Evolutionary conservation across 768 basidiomycete genomes (phyloP), one percentile per base, ranked within the genome.

Genomic region (Scleroderma citrinum): DNA sequence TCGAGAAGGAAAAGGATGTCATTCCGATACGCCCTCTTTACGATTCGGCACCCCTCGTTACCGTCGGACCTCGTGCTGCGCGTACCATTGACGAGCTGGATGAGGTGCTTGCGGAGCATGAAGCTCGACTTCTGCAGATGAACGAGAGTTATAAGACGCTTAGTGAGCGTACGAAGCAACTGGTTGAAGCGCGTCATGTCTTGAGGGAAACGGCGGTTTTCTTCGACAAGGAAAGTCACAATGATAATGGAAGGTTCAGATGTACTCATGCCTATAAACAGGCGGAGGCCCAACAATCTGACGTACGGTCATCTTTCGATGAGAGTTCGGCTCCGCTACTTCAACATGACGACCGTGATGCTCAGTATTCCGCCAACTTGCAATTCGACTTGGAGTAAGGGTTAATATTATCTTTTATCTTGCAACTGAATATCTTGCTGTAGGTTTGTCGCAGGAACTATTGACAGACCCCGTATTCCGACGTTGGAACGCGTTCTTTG

Each of bases 401-500:
- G 8, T 16, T 30, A 7, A 46, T 30, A 46, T 34, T 50, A 23
- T 4, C 32, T 16, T 8, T 29, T 46, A 23, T 48, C 19, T 5
- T 1, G 5, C 43, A 20, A 30, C 47, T 7, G 14, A 54, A 12
- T 56, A n/a, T 23, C 26, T 12, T 51, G 3, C n/a, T 11, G 14
- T 16, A 92, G 90, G 58, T 99, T 99, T 59, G 87, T 99, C 20
- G 85, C 96, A 3, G 96, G 96, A 23, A 97, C 95, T 0, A 92
- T 98, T 55, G 94, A 98, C 60, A 89, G 96, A 40, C 73, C 85
- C 8, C 85, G 94, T 49, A 76, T 98, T 60, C 81, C 89, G 1
- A 94, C 92, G 5, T 97, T 99, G 47, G 96, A 99, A 69, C 87
- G 96, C 16, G 90, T 99, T 17, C 80, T 98, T 43, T 99, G 96